phyloP scores from a whole-genome alignment of 129 eudicot species.

The Flaveria robusta region DNA sequence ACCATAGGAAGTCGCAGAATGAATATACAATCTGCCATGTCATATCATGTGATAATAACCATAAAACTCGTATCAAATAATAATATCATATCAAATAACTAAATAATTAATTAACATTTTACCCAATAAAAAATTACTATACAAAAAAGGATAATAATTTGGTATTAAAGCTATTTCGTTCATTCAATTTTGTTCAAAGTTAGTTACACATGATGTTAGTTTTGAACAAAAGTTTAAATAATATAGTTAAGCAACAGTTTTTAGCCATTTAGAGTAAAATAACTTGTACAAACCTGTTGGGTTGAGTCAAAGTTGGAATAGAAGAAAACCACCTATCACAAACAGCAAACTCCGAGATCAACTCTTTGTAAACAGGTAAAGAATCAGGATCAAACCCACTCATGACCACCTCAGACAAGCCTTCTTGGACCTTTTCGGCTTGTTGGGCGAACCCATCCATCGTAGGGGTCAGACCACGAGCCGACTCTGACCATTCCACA shows the following conservation, averaged over 20 bases:
- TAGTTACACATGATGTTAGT: not conserved
- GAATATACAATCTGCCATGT: slow-evolving; percentile 49
- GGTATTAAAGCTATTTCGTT: too few species aligned
- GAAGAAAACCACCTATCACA: slow-evolving; percentile 96
- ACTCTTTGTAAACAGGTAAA: slow-evolving; percentile 72
- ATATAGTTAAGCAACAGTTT: not conserved
- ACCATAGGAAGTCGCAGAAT: slow-evolving; percentile 89
- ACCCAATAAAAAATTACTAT: too few species aligned
- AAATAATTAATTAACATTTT: too few species aligned
- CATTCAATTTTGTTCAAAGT: too few species aligned
- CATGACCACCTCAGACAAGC: slow-evolving; percentile 73
- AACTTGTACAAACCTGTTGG: slow-evolving; percentile 48
- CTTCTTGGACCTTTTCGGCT: slow-evolving; percentile 60
- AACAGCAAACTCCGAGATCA: slow-evolving; percentile 69
- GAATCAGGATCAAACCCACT: slow-evolving; percentile 76
- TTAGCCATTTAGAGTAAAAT: not conserved
- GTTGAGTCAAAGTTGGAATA: slow-evolving; percentile 76
- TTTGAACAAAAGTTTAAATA: not conserved
- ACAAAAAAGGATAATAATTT: too few species aligned
- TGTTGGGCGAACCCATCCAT: slow-evolving; percentile 89
- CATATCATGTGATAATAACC: too few species aligned
- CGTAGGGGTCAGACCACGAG: slow-evolving; percentile 38
- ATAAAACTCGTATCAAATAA: too few species aligned
- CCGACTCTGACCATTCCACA: slow-evolving; percentile 44
- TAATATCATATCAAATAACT: too few species aligned